phyloP scores from a whole-genome alignment of 345 rosid species.

The Linum lewisii region DNA sequence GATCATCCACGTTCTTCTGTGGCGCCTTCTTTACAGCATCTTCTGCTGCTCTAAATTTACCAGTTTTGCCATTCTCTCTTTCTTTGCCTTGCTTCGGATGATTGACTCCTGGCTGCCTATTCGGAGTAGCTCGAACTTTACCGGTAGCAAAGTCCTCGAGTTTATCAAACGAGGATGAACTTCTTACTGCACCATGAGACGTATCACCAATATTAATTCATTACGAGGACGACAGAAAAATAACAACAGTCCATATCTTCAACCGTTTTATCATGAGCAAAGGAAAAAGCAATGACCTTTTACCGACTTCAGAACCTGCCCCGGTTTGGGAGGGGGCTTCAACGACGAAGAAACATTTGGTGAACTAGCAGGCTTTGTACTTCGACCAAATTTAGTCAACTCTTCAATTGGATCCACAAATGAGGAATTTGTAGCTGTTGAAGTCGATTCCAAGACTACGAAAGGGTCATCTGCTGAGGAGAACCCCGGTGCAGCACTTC shows the following conservation, averaged over 20 bases:
- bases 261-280: conserved; percentile 7
- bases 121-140: conserved; percentile 29
- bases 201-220: conserved; percentile 11
- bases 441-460: conserved; percentile 48
- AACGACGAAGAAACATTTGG: conserved; percentile 30
- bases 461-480: conserved; percentile 47
- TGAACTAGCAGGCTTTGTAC: conserved; percentile 20
- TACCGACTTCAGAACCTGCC: conserved; percentile 38
- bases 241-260: not conserved
- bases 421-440: conserved; percentile 19
- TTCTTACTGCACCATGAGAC: conserved; percentile 36
- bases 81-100: conserved; percentile 7
- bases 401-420: conserved; percentile 52
- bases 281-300: conserved; percentile 34
- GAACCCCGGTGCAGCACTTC: conserved; percentile 26
- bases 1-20: conserved; percentile 41
- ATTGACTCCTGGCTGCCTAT: conserved; percentile 16
- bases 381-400: conserved; percentile 30
- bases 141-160: conserved; percentile 72
- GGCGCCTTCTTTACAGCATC: conserved; percentile 33
- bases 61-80: conserved; percentile 20
- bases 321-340: conserved; percentile 64
- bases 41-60: conserved; percentile 50
- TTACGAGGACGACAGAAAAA: conserved; percentile 7
- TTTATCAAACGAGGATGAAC: conserved; percentile 54